A percentile compares a stretch with the other conserved stretches of the same genome.
phyloP scores from a whole-genome alignment of 2,329 filamentous ascomycete genomes.

The Ascochyta viciae-villosae region DNA sequence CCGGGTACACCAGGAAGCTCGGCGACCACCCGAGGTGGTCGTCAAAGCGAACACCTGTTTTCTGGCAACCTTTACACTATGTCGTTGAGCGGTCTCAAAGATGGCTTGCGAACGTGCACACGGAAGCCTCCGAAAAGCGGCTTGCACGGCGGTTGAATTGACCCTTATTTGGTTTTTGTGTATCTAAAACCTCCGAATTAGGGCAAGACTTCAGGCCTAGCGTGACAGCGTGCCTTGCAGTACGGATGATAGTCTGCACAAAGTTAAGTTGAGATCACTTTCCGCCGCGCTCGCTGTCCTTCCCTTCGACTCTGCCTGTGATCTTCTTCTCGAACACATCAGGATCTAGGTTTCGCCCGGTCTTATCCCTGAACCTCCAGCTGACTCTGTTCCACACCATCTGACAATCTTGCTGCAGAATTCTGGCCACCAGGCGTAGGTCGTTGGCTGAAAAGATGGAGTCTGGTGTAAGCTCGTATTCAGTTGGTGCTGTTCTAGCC shows the following conservation, averaged over 20 bases:
- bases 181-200: too few species aligned
- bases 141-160: background rate
- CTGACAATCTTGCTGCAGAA: slow-evolving; percentile 53
- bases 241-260: background rate
- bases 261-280: background rate
- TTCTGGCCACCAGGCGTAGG: slow-evolving; percentile 52
- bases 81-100: too few species aligned
- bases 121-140: background rate
- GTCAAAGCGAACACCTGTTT: background rate
- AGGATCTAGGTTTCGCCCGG: slow-evolving; percentile 54
- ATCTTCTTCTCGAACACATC: slow-evolving; percentile 55
- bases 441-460: slow-evolving; percentile 40
- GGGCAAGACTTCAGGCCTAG: too few species aligned
- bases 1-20: background rate
- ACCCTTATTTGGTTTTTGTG: too few species aligned
- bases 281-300: background rate
- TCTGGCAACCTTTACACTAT: background rate
- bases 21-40: background rate
- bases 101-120: background rate
- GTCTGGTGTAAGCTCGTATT: slow-evolving; percentile 37
- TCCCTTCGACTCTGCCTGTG: slow-evolving; percentile 25
- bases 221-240: background rate
- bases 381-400: slow-evolving; percentile 57
- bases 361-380: slow-evolving; percentile 58
- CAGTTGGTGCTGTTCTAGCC: background rate